Conservation (phyloP, 495 filamentous ascomycete species). For the Daldinia grandis region DNA sequence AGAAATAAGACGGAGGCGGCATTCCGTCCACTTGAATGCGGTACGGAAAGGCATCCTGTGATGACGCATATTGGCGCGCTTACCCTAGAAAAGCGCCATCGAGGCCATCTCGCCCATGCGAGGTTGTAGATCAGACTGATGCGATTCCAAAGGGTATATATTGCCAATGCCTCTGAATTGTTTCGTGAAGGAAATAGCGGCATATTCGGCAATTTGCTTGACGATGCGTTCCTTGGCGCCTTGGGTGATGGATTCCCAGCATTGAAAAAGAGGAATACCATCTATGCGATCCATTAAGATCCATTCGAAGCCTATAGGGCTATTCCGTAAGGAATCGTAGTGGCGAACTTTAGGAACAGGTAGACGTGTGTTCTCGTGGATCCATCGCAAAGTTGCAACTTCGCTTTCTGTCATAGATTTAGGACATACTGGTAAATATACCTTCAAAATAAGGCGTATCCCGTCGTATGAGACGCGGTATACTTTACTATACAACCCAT, state of each 20-base stretch:
- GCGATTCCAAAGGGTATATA: conserved; percentile 40
- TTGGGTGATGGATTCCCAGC: conserved; percentile 53
- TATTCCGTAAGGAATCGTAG: conserved; percentile 56
- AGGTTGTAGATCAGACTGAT: not conserved
- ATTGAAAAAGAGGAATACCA: conserved; percentile 51
- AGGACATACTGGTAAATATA: conserved; percentile 64
- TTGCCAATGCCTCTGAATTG: conserved; percentile 53
- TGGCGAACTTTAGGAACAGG: conserved; percentile 61
- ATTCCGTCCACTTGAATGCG: conserved; percentile 42
- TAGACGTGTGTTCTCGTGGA: conserved; percentile 56
- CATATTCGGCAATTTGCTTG: conserved; percentile 50
- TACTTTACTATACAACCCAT: conserved; percentile 49
- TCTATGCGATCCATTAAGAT: conserved; percentile 62
- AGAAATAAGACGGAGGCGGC: conserved; percentile 31
- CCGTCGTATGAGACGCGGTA: conserved; percentile 45
- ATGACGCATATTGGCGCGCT: conserved; percentile 39
- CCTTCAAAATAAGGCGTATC: conserved; percentile 56
- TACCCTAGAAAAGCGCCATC: conserved; percentile 48
- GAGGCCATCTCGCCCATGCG: conserved; percentile 47
- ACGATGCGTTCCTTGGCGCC: conserved; percentile 50
- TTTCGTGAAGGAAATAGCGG: conserved; percentile 38
- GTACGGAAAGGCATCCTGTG: conserved; percentile 42
- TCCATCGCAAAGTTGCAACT: conserved; percentile 61
- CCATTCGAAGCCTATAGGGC: conserved; percentile 67
- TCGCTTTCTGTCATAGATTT: conserved; percentile 62